These are phyloP conservation scores for Starmerella cellae DNA, from an alignment of 805 yeast species.

Conservation along the genomic window DNA sequence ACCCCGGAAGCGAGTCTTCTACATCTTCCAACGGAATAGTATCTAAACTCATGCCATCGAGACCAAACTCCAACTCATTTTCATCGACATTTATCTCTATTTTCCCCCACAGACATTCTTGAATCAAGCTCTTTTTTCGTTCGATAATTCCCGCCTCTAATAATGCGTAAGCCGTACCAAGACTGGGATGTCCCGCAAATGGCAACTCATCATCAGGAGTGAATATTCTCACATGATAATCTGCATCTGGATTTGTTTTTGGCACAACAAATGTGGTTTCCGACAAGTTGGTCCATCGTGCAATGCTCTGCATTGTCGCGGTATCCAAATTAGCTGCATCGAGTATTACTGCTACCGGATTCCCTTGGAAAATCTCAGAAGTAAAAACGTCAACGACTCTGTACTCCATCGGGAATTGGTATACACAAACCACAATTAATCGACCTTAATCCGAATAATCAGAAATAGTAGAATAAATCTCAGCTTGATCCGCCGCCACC, in stretches of 20 bases:
- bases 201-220: constrained; percentile 38
- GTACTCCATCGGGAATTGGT: constrained; percentile 14
- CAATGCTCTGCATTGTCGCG: constrained; percentile 36
- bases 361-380: constrained; percentile 33
- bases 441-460: too few species aligned
- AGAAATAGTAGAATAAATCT: too few species aligned
- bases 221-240: constrained; percentile 40
- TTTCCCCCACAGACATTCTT: constrained; percentile 18
- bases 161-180: constrained; percentile 30
- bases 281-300: constrained; percentile 49
- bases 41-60: constrained; percentile 1
- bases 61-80: constrained; percentile 5
- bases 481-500: too few species aligned
- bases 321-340: constrained; percentile 31
- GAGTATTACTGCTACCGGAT: constrained; percentile 42
- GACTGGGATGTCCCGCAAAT: constrained; percentile 54
- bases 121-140: constrained; percentile 13
- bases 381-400: constrained; percentile 34
- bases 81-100: constrained; percentile 35
- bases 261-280: constrained; percentile 43
- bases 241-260: constrained; percentile 31
- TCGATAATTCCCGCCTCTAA: constrained; percentile 9
- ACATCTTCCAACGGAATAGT: constrained; percentile 1
- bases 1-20: background rate
- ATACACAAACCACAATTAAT: too few species aligned